A percentile compares a stretch with the other conserved stretches of the same genome.
These are phyloP conservation scores for Chytriomyces confervae DNA, from an alignment of 192 early-diverging fungal species.

Conservation along the genomic window DNA sequence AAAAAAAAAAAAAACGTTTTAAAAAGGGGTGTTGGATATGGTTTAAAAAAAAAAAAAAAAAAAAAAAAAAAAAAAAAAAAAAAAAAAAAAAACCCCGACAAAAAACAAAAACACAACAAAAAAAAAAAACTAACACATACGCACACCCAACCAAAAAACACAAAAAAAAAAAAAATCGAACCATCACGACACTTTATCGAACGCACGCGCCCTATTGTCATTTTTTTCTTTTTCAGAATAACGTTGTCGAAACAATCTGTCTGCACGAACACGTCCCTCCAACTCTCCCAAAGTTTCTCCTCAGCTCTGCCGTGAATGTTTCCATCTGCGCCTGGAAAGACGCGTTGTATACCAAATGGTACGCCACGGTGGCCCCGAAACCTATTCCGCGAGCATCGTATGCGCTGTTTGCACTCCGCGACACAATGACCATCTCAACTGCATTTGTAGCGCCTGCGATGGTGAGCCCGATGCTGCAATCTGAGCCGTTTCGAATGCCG, in stretches of 20 bases:
- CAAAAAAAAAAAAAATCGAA: not conserved
- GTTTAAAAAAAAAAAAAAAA: no score
- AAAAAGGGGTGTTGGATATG: no score
- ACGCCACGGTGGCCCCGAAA: conserved; percentile 39
- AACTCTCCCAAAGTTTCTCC: conserved; percentile 48
- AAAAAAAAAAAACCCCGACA: no score
- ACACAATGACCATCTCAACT: conserved; percentile 46
- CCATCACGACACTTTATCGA: no score
- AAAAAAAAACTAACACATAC: no score
- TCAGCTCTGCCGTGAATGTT: conserved; percentile 45
- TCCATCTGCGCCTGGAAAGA: conserved; percentile 48
- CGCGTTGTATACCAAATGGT: conserved; percentile 45
- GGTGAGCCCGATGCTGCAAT: conserved; percentile 16
- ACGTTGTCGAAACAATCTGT: conserved; percentile 44
- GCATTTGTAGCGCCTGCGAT: conserved; percentile 50
- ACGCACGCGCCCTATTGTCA: no score
- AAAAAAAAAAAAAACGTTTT: no score
- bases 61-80: no score
- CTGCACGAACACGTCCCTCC: conserved; percentile 32
- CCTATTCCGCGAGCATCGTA: conserved; percentile 40
- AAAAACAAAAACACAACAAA: no score
- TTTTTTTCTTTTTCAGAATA: conserved; percentile 36
- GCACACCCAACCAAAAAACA: no score
- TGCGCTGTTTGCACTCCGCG: conserved; percentile 43
- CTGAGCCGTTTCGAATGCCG: not conserved